Percentiles rank a stretch among this genome's conserved stretches.
phyloP scores from a whole-genome alignment of 768 basidiomycete genomes.

The Sistotremastrum suecicum region DNA sequence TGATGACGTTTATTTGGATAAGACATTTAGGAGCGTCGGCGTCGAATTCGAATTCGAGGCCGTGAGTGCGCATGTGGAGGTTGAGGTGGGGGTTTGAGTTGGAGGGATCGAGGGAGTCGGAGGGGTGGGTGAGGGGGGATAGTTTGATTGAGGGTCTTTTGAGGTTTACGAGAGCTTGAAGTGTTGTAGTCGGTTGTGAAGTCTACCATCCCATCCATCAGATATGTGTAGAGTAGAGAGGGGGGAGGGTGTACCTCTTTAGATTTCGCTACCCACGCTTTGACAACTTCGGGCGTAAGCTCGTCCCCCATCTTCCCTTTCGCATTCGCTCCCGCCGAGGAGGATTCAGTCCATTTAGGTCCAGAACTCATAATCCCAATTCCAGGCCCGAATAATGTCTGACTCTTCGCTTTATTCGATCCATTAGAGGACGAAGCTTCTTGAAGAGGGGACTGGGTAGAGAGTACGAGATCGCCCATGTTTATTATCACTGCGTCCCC shows the following conservation, averaged over 20 bases:
- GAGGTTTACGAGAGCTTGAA: constrained; percentile 89
- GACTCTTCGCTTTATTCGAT: constrained; percentile 50
- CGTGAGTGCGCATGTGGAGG: constrained; percentile 37
- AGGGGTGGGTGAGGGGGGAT: constrained; percentile 38
- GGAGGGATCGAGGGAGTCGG: constrained; percentile 25
- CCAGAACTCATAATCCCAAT: constrained; percentile 62
- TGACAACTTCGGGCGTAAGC: constrained; percentile 71
- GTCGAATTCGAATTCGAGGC: constrained; percentile 86
- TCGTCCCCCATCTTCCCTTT: constrained; percentile 47
- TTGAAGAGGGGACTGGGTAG: constrained; percentile 1
- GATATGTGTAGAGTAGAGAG: constrained; percentile 1
- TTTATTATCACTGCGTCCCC: constrained; percentile 19
- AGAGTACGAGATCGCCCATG: constrained; percentile 16
- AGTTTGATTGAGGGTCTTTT: constrained; percentile 80
- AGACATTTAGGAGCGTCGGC: constrained; percentile 78
- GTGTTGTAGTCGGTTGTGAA: constrained; percentile 77
- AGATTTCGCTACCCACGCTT: constrained; percentile 72
- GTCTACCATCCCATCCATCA: constrained; percentile 25
- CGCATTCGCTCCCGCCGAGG: constrained; percentile 27
- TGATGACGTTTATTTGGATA: constrained; percentile 63
- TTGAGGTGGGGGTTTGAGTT: constrained; percentile 27
- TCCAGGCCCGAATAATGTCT: constrained; percentile 84
- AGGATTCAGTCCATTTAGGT: constrained; percentile 52
- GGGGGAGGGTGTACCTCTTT: constrained; percentile 50
- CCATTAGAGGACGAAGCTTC: constrained; percentile 11